Percentiles rank a stretch among this genome's conserved stretches.
Evolutionary conservation across 352 stramenopile genomes (phyloP).

Genomic region (Phytophthora agathidicida): DNA sequence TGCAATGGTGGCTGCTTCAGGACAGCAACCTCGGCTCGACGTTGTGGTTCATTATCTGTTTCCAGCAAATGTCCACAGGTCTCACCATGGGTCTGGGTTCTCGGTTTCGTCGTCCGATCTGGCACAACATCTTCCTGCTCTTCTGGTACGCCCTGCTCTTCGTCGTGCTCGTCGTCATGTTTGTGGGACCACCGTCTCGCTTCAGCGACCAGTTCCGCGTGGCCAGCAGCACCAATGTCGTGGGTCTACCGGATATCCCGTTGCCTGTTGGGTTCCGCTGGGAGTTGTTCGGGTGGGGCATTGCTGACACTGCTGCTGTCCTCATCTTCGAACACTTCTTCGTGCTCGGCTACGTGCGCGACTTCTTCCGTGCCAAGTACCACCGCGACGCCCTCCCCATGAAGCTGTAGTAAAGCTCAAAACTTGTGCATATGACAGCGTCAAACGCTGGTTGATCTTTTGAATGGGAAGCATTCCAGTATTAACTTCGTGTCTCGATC

Average conservation of each 20-base stretch:
- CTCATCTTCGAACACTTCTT: slow-evolving; percentile 72
- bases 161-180: slow-evolving; percentile 57
- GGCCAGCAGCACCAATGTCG: slow-evolving; percentile 76
- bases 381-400: slow-evolving; percentile 68
- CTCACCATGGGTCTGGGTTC: slow-evolving; percentile 68
- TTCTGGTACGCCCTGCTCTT: slow-evolving; percentile 66
- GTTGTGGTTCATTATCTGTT: slow-evolving; percentile 69
- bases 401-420: slow-evolving; percentile 47
- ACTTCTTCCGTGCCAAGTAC: slow-evolving; percentile 68
- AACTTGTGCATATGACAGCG: slow-evolving; percentile 10
- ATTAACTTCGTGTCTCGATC: too few relatives aligned
- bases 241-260: slow-evolving; percentile 72
- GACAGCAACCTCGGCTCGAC: slow-evolving; percentile 70
- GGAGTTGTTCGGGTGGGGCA: slow-evolving; percentile 63
- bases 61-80: slow-evolving; percentile 72
- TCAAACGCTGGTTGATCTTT: slow-evolving; percentile 10
- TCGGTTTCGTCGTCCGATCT: slow-evolving; percentile 68
- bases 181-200: slow-evolving; percentile 59
- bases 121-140: slow-evolving; percentile 69
- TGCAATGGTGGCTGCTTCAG: slow-evolving; percentile 77
- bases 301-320: slow-evolving; percentile 58
- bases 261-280: slow-evolving; percentile 64
- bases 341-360: slow-evolving; percentile 67
- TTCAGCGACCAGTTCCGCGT: slow-evolving; percentile 77
- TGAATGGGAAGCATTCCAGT: slow-evolving; percentile 13